phyloP scores from a whole-genome alignment of 2,329 filamentous ascomycete species.

The Microdochium paspali region DNA sequence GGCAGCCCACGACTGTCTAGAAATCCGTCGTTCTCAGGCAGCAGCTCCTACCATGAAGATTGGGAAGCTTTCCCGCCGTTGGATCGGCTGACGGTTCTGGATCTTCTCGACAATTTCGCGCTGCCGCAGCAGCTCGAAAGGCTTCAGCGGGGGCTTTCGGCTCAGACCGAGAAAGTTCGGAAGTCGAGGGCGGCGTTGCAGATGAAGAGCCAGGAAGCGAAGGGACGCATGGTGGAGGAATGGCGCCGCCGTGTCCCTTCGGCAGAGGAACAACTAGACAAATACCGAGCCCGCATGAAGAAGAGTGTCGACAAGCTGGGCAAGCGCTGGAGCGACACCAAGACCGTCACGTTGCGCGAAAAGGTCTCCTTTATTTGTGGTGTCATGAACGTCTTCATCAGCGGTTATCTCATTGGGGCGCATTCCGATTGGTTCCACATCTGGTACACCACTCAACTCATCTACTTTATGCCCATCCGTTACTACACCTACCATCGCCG shows the following conservation, averaged over 20 bases:
- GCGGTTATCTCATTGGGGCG: constrained; percentile 84
- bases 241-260: constrained; percentile 80
- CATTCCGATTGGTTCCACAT: constrained; percentile 78
- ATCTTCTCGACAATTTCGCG: constrained; percentile 88
- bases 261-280: constrained; percentile 85
- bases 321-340: constrained; percentile 80
- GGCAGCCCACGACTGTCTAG: constrained; percentile 57
- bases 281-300: constrained; percentile 82
- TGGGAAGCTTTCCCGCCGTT: constrained; percentile 81
- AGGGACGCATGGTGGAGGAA: constrained; percentile 83
- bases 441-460: constrained; percentile 82
- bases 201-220: constrained; percentile 66
- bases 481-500: constrained; percentile 84
- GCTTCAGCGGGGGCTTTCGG: constrained; percentile 71
- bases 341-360: constrained; percentile 79
- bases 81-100: constrained; percentile 83
- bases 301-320: constrained; percentile 80
- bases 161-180: constrained; percentile 77
- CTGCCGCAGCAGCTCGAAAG: constrained; percentile 85
- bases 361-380: constrained; percentile 95
- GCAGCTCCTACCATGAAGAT: constrained; percentile 78
- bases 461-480: constrained; percentile 96
- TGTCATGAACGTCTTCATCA: constrained; percentile 95
- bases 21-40: constrained; percentile 72
- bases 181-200: constrained; percentile 75